These are phyloP conservation scores for Mycena belliarum DNA, from an alignment of 768 basidiomycete species.

Conservation along the genomic window DNA sequence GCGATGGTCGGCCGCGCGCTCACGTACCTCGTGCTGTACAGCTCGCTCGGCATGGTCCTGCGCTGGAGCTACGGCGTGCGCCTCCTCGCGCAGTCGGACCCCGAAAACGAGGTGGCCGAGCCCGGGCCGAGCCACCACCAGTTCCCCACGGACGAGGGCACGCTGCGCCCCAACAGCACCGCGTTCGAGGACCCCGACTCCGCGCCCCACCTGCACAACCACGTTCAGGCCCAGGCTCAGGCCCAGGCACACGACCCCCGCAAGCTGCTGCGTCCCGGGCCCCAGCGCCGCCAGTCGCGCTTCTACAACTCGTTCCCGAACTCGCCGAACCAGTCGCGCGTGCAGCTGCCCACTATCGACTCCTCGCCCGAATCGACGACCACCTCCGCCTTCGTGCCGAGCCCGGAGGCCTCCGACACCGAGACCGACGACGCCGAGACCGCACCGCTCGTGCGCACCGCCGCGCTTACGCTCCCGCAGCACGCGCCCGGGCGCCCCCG, in stretches of 20 bases:
- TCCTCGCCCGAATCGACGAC: slow-evolving; percentile 20
- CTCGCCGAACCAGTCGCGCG: slow-evolving; percentile 45
- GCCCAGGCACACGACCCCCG: slow-evolving; percentile 12
- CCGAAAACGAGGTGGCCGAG: slow-evolving; percentile 27
- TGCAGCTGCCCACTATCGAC: slow-evolving; percentile 32
- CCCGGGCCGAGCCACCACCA: slow-evolving; percentile 14
- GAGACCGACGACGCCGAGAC: slow-evolving; percentile 30
- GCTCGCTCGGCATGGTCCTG: slow-evolving; percentile 93
- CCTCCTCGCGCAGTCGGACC: slow-evolving; percentile 73
- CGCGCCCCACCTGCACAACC: no score
- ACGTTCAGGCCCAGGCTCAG: slow-evolving; percentile 10
- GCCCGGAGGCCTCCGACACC: slow-evolving; percentile 24
- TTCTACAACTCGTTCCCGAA: slow-evolving; percentile 72
- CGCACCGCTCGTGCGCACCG: not conserved
- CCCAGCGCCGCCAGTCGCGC: slow-evolving; percentile 34
- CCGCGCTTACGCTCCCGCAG: not conserved
- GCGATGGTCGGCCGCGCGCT: slow-evolving; percentile 91
- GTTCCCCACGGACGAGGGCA: slow-evolving; percentile 30
- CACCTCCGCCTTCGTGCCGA: slow-evolving; percentile 22
- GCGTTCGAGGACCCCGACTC: slow-evolving; percentile 27
- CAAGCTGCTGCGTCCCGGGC: slow-evolving; percentile 19
- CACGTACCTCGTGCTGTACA: slow-evolving; percentile 89
- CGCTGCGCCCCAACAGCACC: slow-evolving; percentile 36
- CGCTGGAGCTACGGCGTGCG: slow-evolving; percentile 95
- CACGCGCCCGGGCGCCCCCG: slow-evolving; percentile 4